Base-by-base conservation (phyloP, 2,329 filamentous ascomycete genomes). In the Penicillium brevicompactum region DNA sequence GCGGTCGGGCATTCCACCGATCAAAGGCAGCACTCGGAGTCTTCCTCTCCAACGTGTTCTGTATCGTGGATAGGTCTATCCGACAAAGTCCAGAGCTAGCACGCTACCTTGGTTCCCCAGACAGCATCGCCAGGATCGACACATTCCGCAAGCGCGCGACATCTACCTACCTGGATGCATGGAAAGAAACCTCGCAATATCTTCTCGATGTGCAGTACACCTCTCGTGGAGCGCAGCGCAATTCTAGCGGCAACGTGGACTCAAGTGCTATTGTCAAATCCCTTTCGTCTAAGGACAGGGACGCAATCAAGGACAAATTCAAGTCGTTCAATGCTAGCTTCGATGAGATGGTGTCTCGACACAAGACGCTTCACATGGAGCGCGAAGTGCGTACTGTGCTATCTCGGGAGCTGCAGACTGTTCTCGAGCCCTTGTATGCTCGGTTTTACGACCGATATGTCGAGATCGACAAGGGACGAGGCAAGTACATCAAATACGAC, bases 401-500 rank as follows among this genome's bases (percentile, higher is more conserved):
- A 67, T 87, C 86, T 14, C 87, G 88, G 65, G 92, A 97, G 69
- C 88, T 97, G 60, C 91, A 94, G 72, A 87, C 88, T 66, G 91
- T 96, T 77, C 87, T 99, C 53, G 93, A 97, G 76, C 92, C 93
- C 51, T 82, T 99, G 13, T 99, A 99, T 77, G 89, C 89, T 59
- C 84, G 94, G 44, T 99, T 99, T 76, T 97, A 91, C 87, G 94
- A 97, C 75, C 85, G 93, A 27, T 99, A 99, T 72, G 92, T 97
- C 72, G 94, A 97, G 76, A 87, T 97, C 61, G 93, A 97, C 76
- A 97, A 96, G 79, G 94, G 94, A 56, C 95, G 92, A 77, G 93
- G 93, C 64, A 99, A 99, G 76, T 96, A 97, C 75, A 92, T 96
- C 72, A 97, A 96, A 78, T 97, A 96, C 72, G 92, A 97, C 78